Base-by-base conservation (phyloP, 495 filamentous ascomycete genomes). In the Polyplosphaeria fusca region DNA sequence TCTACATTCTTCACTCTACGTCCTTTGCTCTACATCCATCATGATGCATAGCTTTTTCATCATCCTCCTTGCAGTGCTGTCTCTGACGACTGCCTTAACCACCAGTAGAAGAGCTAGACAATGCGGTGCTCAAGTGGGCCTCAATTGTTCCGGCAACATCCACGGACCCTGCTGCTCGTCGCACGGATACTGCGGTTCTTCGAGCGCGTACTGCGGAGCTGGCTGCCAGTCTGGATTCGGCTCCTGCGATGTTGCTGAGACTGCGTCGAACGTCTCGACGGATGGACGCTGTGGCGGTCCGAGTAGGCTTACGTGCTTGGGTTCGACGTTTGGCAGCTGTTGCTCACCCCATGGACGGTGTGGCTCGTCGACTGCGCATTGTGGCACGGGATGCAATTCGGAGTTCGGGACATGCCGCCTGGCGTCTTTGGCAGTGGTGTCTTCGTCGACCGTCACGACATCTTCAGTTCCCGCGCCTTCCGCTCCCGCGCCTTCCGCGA, bases 171-270 rank as follows among this genome's bases (percentile, higher is more conserved):
- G 58, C 42, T 61, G 58, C 35, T 39, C 38, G n/a, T 19, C 42
- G 13, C n/a, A 30, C 2, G 58, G 58, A 2, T 55, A 25, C 26
- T 61, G 58, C 32, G 56, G 56, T 23, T 45, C 56, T 13, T 37
- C 55, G 2, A n/a, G 13, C 13, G 47, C 32, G 3, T 44, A 51
- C 19, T 59, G 55, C 19, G 39, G 35, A 7, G 20, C 35, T 16
- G 55, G 55, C 47, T 59, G 55, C 37, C 55, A 59, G 35, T 44
- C 35, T 18, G 47, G 12, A 4, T 59, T 52, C 47, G 53, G 53
- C 9, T 18, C 23, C 19, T 57, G 53, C 43, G n/a, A 37, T n/a
- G 30, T 7, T n/a, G 30, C n/a, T 40, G 38, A n/a, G n/a, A n/a
- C n/a, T n/a, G n/a, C n/a, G n/a, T n/a, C n/a, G n/a, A 60, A 43